Percentiles rank a stretch among this genome's conserved stretches.
phyloP scores from a whole-genome alignment of 1,284 basidiomycete genomes.

The Apiotrichum laibachii region DNA sequence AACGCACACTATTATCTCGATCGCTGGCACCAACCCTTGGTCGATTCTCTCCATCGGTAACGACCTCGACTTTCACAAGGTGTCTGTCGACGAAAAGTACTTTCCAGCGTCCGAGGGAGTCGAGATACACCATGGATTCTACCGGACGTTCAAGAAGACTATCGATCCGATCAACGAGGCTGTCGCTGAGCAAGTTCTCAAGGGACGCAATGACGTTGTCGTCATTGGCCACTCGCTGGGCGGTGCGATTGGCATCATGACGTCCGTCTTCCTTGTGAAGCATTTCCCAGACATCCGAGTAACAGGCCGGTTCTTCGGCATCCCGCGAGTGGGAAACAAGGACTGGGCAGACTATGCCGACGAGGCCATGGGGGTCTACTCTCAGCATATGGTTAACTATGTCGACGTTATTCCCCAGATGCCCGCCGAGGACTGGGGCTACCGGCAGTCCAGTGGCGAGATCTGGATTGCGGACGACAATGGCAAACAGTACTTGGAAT shows the following conservation, averaged over 20 bases:
- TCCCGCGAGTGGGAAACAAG: background rate
- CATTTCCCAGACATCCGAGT: background rate
- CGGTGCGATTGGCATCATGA: background rate
- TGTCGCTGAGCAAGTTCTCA: background rate
- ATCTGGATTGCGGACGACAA: background rate
- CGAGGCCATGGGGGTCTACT: slow-evolving; percentile 12
- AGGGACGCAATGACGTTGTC: background rate
- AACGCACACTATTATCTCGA: slow-evolving; percentile 10
- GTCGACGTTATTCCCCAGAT: slow-evolving; percentile 28
- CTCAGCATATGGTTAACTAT: slow-evolving; percentile 27
- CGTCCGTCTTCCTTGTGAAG: background rate
- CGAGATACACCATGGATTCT: background rate
- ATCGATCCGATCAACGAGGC: background rate
- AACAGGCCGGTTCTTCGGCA: background rate
- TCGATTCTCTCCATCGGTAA: slow-evolving; percentile 16
- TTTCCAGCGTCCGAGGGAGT: background rate
- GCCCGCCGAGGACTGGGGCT: slow-evolving; percentile 12
- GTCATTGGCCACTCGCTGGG: slow-evolving; percentile 6
- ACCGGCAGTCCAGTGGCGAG: background rate
- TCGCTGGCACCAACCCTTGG: slow-evolving; percentile 24
- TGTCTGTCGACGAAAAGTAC: too few relatives aligned
- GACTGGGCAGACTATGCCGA: background rate
- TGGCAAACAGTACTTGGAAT: background rate
- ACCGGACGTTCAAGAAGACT: background rate
- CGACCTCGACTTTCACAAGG: slow-evolving; percentile 21